phyloP scores from a whole-genome alignment of 73 alveolate genomes.

The Symbiodinium pilosum region DNA sequence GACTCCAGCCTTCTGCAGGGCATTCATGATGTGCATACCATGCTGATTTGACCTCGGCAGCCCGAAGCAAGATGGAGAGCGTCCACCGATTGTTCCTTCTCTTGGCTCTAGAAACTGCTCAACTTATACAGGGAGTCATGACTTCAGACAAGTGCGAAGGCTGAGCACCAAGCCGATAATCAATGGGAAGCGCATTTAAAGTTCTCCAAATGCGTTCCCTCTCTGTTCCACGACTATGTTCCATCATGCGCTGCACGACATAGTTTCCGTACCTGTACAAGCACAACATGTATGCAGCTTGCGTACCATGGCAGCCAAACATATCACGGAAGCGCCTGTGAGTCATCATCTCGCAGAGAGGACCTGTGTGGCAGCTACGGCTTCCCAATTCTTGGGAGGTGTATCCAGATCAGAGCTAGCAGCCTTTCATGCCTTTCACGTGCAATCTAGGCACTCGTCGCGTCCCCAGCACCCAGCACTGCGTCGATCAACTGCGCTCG shows the following conservation, averaged over 20 bases:
- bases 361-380: conserved; percentile 12
- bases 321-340: conserved; percentile 24
- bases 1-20: conserved; percentile 56
- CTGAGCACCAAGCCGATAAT: conserved; percentile 12
- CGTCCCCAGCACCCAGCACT: conserved; percentile 68
- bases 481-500: conserved; percentile 77
- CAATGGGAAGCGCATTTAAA: conserved; percentile 38
- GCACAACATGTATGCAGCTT: too few species aligned
- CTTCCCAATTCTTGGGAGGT: too few species aligned
- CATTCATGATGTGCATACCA: conserved; percentile 75
- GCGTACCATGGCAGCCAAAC: background rate
- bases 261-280: conserved; percentile 95
- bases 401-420: background rate
- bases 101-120: too few species aligned
- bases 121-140: too few species aligned
- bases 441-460: conserved; percentile 21
- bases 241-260: conserved; percentile 98
- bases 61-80: too few species aligned
- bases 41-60: conserved; percentile 47
- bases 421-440: background rate
- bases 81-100: too few species aligned
- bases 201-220: conserved; percentile 64
- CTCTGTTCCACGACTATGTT: conserved; percentile 96
- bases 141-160: too few species aligned
- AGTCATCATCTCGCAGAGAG: conserved; percentile 77